phyloP scores from a whole-genome alignment of 2,329 filamentous ascomycete species.

The Exophiala sideris region DNA sequence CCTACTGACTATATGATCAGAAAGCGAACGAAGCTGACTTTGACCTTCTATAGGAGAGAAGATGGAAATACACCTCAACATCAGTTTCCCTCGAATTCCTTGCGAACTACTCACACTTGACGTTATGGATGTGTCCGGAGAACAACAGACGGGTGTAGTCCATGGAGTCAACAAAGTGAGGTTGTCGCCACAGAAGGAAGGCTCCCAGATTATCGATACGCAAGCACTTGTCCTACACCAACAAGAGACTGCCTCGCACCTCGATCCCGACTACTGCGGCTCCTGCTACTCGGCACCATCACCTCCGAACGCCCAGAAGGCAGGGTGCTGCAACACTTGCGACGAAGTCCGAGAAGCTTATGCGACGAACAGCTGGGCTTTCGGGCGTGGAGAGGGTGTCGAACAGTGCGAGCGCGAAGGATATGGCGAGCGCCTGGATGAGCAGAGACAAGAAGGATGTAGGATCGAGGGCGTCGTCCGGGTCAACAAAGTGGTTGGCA shows the following conservation, averaged over 20 bases:
- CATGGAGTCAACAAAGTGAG: constrained; percentile 92
- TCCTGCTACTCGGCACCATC: constrained; percentile 82
- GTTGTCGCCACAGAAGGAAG: constrained; percentile 67
- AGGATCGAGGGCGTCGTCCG: constrained; percentile 86
- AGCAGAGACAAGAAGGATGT: constrained; percentile 87
- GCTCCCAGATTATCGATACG: constrained; percentile 70
- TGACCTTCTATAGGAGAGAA: constrained; percentile 66
- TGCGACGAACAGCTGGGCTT: constrained; percentile 84
- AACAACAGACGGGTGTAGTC: constrained; percentile 90
- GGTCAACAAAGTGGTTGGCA: constrained; percentile 97
- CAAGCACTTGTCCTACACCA: constrained; percentile 67
- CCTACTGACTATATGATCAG: neutral
- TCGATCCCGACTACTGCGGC: constrained; percentile 90
- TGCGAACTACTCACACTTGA: constrained; percentile 95
- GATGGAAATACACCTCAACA: constrained; percentile 98
- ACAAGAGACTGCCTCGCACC: constrained; percentile 69
- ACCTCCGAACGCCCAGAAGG: constrained; percentile 67
- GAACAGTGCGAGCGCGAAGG: constrained; percentile 95
- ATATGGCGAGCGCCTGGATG: constrained; percentile 82
- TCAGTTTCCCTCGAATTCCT: constrained; percentile 88
- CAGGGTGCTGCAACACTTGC: constrained; percentile 95
- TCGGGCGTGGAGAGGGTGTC: constrained; percentile 85
- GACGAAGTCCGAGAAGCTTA: constrained; percentile 96
- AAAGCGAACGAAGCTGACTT: neutral
- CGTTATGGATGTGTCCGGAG: constrained; percentile 98